Base-by-base conservation (phyloP, 495 filamentous ascomycete species). In the Collariella sp. region DNA sequence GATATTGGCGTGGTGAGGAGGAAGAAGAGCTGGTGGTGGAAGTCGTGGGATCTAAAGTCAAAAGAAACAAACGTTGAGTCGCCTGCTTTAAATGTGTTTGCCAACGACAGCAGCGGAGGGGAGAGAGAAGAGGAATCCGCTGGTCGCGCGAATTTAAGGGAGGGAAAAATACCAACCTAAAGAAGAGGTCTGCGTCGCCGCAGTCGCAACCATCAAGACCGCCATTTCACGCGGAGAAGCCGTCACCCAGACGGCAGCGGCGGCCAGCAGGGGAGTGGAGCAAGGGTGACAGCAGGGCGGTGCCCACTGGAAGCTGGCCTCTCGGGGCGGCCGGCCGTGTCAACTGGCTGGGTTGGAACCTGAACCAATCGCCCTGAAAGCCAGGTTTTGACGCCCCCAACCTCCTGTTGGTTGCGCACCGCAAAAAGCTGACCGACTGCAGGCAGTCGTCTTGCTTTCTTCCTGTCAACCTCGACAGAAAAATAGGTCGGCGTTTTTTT, bases 1-100 rank as follows among this genome's bases (percentile, higher is more conserved):
- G 75, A 51, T 64, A 71, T 40, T 74, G 71, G 38, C 65, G 68
- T n/a, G 65, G 65, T 10, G 65, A 70, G 3, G 67, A 70, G 3
- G 67, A 65, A 3, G 63, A 58, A 18, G 62, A 48, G 38, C 65
- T 64, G 12, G 65, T 59, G 11, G 44, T 39, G 46, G 50, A 57
- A 40, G 62, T 45, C 5, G 50, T 20, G 38, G 50, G 19, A 15
- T 40, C 13, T n/a, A 22, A 42, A 9, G n/a, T 58, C 59, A 62
- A 43, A 15, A 52, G 42, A 49, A 4, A 52, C 10, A 59, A 57
- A 59, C 10, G 48, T 47, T 59, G 50, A 62, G 56, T 54, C 11
- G 35, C 35, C 33, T 57, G 57, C 33, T 52, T 43, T 31, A 22
- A 34, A 36, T 53, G 16, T 19, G 4, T 50, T 22, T 18, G 35